Conservation (phyloP, 1,139 yeast genomes). For the Blastobotrys malaysiensis region DNA sequence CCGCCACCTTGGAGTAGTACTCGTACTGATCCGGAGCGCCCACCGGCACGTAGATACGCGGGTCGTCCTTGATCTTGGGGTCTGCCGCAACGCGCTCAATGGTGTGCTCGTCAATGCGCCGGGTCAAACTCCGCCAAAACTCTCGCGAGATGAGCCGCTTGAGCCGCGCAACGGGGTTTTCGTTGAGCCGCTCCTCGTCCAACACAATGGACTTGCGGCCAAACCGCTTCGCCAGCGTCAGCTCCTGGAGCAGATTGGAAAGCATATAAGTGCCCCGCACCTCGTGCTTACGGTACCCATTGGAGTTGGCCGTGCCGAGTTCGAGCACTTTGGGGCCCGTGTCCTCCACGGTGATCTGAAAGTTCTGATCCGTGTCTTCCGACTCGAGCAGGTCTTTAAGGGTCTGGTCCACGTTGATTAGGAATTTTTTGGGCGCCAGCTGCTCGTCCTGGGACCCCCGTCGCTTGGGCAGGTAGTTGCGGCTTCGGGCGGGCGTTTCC, state of each 20-base stretch:
- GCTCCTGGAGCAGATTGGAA: conserved; percentile 80
- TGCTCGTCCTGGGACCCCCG: conserved; percentile 66
- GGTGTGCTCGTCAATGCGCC: conserved; percentile 60
- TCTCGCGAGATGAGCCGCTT: conserved; percentile 67
- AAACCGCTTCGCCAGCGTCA: conserved; percentile 76
- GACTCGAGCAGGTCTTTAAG: conserved; percentile 59
- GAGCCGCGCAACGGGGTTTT: conserved; percentile 80
- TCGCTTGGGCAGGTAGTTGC: conserved; percentile 31
- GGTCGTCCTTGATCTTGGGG: conserved; percentile 59
- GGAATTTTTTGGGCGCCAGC: conserved; percentile 49
- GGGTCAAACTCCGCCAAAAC: conserved; percentile 78
- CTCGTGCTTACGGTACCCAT: conserved; percentile 67
- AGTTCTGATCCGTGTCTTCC: conserved; percentile 85
- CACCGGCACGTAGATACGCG: conserved; percentile 75
- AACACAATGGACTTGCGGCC: conserved; percentile 73
- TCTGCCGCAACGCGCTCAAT: conserved; percentile 69
- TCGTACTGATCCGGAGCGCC: conserved; percentile 67
- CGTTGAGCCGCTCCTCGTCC: conserved; percentile 79
- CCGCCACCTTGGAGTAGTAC: conserved; percentile 54
- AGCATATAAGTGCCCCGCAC: conserved; percentile 89
- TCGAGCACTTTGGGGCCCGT: conserved; percentile 85
- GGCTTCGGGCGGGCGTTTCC: conserved; percentile 10
- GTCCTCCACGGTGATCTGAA: conserved; percentile 88
- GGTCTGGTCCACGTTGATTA: conserved; percentile 74
- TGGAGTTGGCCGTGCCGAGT: conserved; percentile 79